Conservation (phyloP, 768 basidiomycete genomes). For the Chalciporus piperatus region DNA sequence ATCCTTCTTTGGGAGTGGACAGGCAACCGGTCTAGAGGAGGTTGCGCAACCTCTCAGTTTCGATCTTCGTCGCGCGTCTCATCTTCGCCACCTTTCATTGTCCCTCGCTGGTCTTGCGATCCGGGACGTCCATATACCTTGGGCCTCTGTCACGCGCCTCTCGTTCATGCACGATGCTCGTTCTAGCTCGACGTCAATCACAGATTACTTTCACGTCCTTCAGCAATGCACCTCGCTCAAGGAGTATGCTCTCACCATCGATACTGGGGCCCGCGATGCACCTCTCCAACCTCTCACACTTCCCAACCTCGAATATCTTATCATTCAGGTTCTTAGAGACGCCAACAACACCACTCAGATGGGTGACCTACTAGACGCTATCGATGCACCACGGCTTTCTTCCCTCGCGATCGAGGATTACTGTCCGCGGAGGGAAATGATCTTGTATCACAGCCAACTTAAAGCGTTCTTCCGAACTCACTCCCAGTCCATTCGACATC, state of each 20-base stretch:
- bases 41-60: slow-evolving; percentile 7
- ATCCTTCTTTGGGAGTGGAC: slow-evolving; percentile 3
- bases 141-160: slow-evolving; percentile 20
- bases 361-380: slow-evolving; percentile 13
- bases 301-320: slow-evolving; percentile 16
- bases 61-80: slow-evolving; percentile 12
- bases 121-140: slow-evolving; percentile 13
- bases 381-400: slow-evolving; percentile 17
- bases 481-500: slow-evolving; percentile 6
- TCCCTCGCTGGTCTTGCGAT: slow-evolving; percentile 20
- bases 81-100: slow-evolving; percentile 10
- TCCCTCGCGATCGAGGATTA: slow-evolving; percentile 18
- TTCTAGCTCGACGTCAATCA: slow-evolving; percentile 18
- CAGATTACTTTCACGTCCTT: slow-evolving; percentile 18
- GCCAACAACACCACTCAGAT: slow-evolving; percentile 18
- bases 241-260: slow-evolving; percentile 20
- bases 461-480: slow-evolving; percentile 15
- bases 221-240: slow-evolving; percentile 21
- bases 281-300: slow-evolving; percentile 14
- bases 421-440: slow-evolving; percentile 10
- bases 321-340: slow-evolving; percentile 14
- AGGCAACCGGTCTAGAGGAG: slow-evolving; percentile 1
- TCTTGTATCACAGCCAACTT: slow-evolving; percentile 14
- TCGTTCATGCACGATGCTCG: slow-evolving; percentile 25
- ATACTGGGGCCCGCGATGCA: slow-evolving; percentile 1